Conservation (phyloP, 208 protist genomes). For the Leishmania amazonensis region DNA sequence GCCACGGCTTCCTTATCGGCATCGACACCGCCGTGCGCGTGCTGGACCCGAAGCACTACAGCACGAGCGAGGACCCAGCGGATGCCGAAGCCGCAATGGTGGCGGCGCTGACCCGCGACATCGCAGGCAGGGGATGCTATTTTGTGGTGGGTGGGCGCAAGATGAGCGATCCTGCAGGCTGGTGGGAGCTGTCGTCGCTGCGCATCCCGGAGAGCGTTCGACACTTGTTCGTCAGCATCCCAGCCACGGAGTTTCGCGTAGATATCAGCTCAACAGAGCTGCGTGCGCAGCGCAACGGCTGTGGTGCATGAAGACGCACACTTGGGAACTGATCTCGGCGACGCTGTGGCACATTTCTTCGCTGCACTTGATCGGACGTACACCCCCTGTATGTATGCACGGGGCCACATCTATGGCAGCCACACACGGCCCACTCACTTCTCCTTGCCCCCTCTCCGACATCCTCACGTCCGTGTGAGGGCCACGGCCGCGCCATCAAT, state of each 20-base stretch:
- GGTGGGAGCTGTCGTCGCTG: slow-evolving; percentile 49
- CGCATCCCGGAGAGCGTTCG: slow-evolving; percentile 37
- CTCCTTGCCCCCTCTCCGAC: background rate
- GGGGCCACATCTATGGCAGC: background rate
- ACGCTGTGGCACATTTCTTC: background rate
- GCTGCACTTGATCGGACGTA: background rate
- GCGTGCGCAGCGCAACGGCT: slow-evolving; percentile 21
- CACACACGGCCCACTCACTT: background rate
- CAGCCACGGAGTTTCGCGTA: slow-evolving; percentile 54
- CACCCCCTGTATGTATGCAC: background rate
- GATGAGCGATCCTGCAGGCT: slow-evolving; percentile 22
- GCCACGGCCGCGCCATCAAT: background rate
- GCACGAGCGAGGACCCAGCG: slow-evolving; percentile 19
- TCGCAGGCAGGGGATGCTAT: slow-evolving; percentile 36
- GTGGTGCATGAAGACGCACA: background rate
- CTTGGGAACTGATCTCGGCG: background rate
- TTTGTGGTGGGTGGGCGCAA: slow-evolving; percentile 52
- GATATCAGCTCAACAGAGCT: slow-evolving; percentile 79
- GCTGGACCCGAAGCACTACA: slow-evolving; percentile 74
- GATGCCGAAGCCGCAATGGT: slow-evolving; percentile 37
- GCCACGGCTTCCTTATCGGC: slow-evolving; percentile 73
- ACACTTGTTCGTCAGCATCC: slow-evolving; percentile 59
- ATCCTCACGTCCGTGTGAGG: background rate
- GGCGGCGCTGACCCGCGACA: slow-evolving; percentile 26
- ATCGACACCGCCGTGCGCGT: slow-evolving; percentile 75